Base-by-base conservation (phyloP, 2,329 filamentous ascomycete genomes). In the Lomentospora prolificans region DNA sequence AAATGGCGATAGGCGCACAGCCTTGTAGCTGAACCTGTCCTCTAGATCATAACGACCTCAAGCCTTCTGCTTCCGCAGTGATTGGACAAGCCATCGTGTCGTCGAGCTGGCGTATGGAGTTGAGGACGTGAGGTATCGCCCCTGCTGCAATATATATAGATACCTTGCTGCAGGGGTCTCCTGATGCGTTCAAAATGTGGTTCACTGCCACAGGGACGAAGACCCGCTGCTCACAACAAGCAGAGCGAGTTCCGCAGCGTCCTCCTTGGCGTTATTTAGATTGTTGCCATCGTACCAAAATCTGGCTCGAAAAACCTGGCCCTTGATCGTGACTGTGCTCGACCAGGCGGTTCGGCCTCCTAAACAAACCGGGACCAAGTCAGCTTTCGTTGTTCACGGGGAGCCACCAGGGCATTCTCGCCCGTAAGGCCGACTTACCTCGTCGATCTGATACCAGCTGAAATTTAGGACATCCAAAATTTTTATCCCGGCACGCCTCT, bases 201-300 rank as follows among this genome's bases (percentile, higher is more conserved):
- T 30, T 22, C 17, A 31, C 10, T 50, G 39, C 53, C 53, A 55
- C 17, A 41, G 41, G n/a, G 53, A 55, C 17, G 53, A 31, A 22
- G 25, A 27, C 27, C 28, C 50, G 41, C 53, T 50, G 17, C 28
- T 55, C 12, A 55, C 53, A 70, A 77, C 79, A 64, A 76, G 79
- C 58, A 87, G 69, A 25, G 90, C 90, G 59, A 87, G 80, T 71
- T 96, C 89, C 61, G 90, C 90, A n/a, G 89, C 90, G 67, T 96
- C 90, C 70, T 96, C 90, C 71, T 83, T 86, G 57, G 90, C 90
- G 65, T 95, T 95, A 75, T 91, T 83, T 69, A 92, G 78, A 66
- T 89, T 90, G 67, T 89, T 84, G 59, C 90, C 90, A 69, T 95
- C 90, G 71, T 95, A 96, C 89, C 89, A 96, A 72, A 84, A 95